Evolutionary conservation across 371 early-diverging fungal genomes (phyloP).

Genomic region (Blakeslea trispora): DNA sequence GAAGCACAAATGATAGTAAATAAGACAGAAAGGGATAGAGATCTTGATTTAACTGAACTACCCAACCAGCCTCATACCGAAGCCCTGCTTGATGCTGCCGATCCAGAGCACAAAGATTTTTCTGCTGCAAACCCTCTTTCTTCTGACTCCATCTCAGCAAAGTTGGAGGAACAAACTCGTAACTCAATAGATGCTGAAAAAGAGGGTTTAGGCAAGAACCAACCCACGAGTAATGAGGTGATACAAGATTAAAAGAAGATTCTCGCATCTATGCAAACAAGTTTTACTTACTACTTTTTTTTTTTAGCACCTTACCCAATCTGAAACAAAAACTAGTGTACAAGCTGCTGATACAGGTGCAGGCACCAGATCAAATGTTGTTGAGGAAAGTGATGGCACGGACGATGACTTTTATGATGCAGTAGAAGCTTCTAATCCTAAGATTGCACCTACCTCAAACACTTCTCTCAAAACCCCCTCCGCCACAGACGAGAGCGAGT

Average conservation of each 20-base stretch:
- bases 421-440: conserved; percentile 7
- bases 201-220: not conserved
- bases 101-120: no score
- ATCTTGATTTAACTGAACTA: no score
- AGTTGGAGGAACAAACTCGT: no score
- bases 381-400: conserved; percentile 13
- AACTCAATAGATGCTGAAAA: not conserved
- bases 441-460: not conserved
- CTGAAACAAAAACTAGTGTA: not conserved
- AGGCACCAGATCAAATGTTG: not conserved
- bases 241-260: not conserved
- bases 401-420: conserved; percentile 32
- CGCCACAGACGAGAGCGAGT: conserved; percentile 19
- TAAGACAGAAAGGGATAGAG: no score
- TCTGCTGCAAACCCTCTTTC: no score
- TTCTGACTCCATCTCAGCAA: no score
- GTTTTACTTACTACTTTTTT: not conserved
- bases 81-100: no score
- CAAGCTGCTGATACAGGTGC: not conserved
- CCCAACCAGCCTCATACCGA: no score
- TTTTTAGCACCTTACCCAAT: not conserved
- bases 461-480: not conserved
- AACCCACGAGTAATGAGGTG: not conserved
- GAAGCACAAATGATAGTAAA: no score
- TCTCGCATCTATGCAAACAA: no score